phyloP scores from a whole-genome alignment of 805 yeast genomes.

The Saturnispora saitoi region DNA sequence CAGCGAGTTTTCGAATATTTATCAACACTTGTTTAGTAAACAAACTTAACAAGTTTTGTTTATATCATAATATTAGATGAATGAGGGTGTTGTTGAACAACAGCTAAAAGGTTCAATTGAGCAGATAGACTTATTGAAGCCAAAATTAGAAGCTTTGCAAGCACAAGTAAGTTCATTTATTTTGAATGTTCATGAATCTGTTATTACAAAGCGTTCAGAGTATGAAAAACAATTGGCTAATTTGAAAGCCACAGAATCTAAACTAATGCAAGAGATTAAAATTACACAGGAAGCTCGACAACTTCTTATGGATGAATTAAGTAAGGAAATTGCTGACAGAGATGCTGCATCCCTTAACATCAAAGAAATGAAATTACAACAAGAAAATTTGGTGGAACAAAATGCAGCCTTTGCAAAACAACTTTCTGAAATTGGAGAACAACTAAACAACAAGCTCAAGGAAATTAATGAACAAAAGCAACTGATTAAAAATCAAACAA shows the following conservation, averaged over 20 bases:
- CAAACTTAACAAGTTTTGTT: not conserved
- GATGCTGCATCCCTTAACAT: conserved; percentile 32
- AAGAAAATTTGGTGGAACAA: conserved; percentile 26
- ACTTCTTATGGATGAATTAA: conserved; percentile 17
- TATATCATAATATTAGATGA: not conserved
- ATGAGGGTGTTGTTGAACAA: conserved; percentile 3
- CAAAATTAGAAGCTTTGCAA: conserved; percentile 20
- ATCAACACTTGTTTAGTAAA: not conserved
- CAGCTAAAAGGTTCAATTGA: conserved; percentile 16
- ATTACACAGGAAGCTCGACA: conserved; percentile 17
- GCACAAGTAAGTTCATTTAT: conserved; percentile 16
- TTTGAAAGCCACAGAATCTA: conserved; percentile 18
- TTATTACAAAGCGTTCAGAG: conserved; percentile 16
- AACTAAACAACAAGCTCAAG: conserved; percentile 18
- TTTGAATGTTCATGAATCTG: conserved; percentile 10
- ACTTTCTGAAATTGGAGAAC: conserved; percentile 23
- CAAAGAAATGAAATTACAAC: conserved; percentile 32
- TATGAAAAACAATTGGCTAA: conserved; percentile 18
- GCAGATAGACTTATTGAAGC: conserved; percentile 18
- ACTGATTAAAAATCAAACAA: conserved; percentile 30
- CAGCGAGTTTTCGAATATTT: not conserved
- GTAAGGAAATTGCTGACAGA: conserved; percentile 16
- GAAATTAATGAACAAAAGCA: conserved; percentile 23
- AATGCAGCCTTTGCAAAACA: conserved; percentile 23
- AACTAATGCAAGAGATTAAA: conserved; percentile 15